These are phyloP conservation scores for Lasiosphaeria miniovina DNA, from an alignment of 495 filamentous ascomycete species.

Conservation along the genomic window DNA sequence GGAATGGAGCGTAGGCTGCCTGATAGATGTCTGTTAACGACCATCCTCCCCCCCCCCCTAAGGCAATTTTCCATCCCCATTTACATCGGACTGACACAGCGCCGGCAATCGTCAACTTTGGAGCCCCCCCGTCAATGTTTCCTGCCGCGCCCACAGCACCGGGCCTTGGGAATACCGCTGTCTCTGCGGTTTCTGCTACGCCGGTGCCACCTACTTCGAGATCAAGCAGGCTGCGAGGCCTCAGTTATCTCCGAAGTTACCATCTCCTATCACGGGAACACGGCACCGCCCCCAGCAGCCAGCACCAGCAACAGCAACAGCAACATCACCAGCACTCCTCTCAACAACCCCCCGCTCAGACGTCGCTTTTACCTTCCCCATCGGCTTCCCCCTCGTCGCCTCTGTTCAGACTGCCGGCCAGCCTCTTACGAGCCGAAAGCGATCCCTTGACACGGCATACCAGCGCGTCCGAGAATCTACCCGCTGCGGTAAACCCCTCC, in stretches of 20 bases:
- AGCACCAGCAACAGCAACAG: conserved; percentile 12
- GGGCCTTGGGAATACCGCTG: conserved; percentile 37
- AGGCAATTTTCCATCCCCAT: neutral
- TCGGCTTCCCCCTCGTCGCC: conserved; percentile 1
- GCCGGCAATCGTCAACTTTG: conserved; percentile 8
- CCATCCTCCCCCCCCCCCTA: too few species aligned
- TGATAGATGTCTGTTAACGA: too few species aligned
- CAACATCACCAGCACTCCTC: conserved; percentile 7
- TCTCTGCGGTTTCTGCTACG: conserved; percentile 43
- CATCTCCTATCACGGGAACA: conserved; percentile 55
- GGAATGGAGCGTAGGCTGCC: too few species aligned
- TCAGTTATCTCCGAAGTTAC: conserved; percentile 73
- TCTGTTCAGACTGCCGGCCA: conserved; percentile 3
- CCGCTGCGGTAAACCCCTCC: conserved; percentile 16
- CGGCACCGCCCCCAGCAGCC: conserved; percentile 31
- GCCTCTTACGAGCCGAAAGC: conserved; percentile 8
- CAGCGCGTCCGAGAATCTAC: conserved; percentile 20
- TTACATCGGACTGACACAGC: neutral
- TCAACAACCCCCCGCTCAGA: neutral
- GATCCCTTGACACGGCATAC: conserved; percentile 12
- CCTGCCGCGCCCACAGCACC: conserved; percentile 45
- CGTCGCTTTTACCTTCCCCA: neutral
- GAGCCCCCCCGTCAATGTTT: conserved; percentile 46
- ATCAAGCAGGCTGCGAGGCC: conserved; percentile 62
- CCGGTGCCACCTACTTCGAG: conserved; percentile 48